A percentile compares a stretch with the other conserved stretches of the same genome.
phyloP scores from a whole-genome alignment of 108 stramenopile species.

The Parietichytrium sp. region DNA sequence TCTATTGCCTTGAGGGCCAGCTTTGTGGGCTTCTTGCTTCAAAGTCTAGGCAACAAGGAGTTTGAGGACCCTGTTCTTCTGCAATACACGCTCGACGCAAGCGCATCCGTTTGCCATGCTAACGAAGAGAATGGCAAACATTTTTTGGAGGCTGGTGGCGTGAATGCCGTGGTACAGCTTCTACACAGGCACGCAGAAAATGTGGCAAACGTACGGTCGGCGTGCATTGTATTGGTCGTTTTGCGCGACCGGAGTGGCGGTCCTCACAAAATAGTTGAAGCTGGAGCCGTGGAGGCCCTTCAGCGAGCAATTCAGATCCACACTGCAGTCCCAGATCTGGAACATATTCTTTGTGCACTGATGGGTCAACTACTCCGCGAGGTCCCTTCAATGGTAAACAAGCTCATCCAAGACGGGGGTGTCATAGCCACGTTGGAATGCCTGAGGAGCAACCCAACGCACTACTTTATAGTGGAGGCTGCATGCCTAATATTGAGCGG shows the following conservation, averaged over 20 bases:
- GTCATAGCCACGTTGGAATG: neutral
- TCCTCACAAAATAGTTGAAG: neutral
- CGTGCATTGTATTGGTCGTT: constrained; percentile 11
- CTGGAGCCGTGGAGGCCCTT: neutral
- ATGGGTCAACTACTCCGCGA: constrained; percentile 29
- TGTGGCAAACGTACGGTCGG: neutral
- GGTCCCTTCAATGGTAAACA: neutral
- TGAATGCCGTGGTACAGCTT: neutral
- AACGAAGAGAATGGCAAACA: constrained; percentile 16
- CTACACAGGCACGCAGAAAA: neutral
- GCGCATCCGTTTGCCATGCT: constrained; percentile 25
- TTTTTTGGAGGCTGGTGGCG: neutral
- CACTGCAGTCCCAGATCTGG: constrained; percentile 6
- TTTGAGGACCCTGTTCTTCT: neutral
- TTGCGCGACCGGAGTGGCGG: constrained; percentile 21
- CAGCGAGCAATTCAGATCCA: neutral
- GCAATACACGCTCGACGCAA: constrained; percentile 19
- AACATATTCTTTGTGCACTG: constrained; percentile 17
- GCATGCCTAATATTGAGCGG: neutral
- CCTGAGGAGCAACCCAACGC: neutral
- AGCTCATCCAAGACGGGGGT: neutral
- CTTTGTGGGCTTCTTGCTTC: neutral
- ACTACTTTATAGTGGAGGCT: constrained; percentile 34
- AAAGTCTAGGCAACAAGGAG: neutral
- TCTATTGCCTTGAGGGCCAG: neutral